These are phyloP conservation scores for Paecilomyces formosus DNA, from an alignment of 2,329 filamentous ascomycete species.

Conservation along the genomic window DNA sequence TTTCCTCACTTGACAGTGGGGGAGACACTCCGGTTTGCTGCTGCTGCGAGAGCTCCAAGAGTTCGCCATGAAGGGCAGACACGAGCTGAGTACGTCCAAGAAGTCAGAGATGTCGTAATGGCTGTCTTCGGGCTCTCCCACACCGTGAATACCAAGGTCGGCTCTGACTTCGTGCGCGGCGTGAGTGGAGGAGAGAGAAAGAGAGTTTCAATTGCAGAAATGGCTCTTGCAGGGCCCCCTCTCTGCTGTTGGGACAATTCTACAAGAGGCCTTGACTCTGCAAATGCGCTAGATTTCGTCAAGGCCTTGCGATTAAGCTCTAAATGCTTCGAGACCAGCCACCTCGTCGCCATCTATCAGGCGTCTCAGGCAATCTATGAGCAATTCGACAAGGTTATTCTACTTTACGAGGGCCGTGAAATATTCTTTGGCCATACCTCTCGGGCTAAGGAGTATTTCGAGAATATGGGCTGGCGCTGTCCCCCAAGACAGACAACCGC, in stretches of 20 bases:
- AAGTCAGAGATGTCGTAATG: conserved; percentile 35
- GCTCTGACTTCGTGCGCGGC: conserved; percentile 52
- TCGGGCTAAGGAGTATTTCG: conserved; percentile 58
- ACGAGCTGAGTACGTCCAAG: conserved; percentile 37
- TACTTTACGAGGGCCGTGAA: conserved; percentile 69
- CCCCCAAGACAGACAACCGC: conserved; percentile 59
- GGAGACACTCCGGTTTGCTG: conserved; percentile 51
- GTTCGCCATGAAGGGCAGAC: conserved; percentile 31
- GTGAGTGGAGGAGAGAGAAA: conserved; percentile 57
- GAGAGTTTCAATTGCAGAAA: conserved; percentile 39
- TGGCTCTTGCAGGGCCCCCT: conserved; percentile 1
- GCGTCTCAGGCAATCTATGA: conserved; percentile 47
- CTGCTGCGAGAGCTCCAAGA: conserved; percentile 44
- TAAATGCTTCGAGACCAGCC: conserved; percentile 42
- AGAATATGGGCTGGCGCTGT: conserved; percentile 61
- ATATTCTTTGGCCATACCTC: conserved; percentile 65
- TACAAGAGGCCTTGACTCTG: conserved; percentile 47
- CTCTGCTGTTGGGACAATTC: conserved; percentile 39
- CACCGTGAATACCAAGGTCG: conserved; percentile 42
- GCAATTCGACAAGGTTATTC: conserved; percentile 65
- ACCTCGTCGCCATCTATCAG: conserved; percentile 54
- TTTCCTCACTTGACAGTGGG: conserved; percentile 53
- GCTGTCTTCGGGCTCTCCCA: conserved; percentile 34
- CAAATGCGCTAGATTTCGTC: conserved; percentile 53
- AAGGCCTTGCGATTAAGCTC: conserved; percentile 45